Evolutionary conservation across 257 asterid species (phyloP), one percentile per base, ranked within the genome.

Genomic region (Gardenia jasminoides): DNA sequence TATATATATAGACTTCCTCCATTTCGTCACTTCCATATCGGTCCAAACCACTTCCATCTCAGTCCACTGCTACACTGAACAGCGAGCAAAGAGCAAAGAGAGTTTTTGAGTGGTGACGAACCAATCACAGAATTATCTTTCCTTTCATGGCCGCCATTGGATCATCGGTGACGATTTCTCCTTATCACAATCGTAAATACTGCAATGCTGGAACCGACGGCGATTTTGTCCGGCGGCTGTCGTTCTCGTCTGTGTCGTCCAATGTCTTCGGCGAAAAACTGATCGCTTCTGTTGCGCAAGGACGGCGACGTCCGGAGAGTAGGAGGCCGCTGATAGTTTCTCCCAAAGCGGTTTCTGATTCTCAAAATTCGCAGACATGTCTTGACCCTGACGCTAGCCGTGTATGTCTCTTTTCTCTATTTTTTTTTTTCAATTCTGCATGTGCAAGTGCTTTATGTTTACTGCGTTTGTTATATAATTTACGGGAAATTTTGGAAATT

Each of bases 361-460:
- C 98, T 50, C 97, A 89, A 80, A 94, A 86, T 79, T 87, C 98
- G 78, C 98, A 92, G 87, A 94, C 98, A 2, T 94, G 98, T 83
- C 97, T 94, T 15, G 92, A 94, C 80, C 98, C 98, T 41, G 98
- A 94, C 67, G 98, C 98, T 70, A 94, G 97, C 85, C 70, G 92
- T 39, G 98, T 93, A 89, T 75, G 81, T 76, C 58, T 1, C 11
- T 33, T 36, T 20, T 64, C 24, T 11, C 4, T 64, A 6, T 10
- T 28, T 61, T 8, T 24, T 26, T 7, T 61, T 61, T 61, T 7
- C 3, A 9, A 24, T 61, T 61, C 24, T 61, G 30, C 13, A 24
- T 22, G 10, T 8, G 15, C 16, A 61, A 8, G 10, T 24, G 67
- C 15, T 64, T 64, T 28, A 11, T 64, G 4, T 22, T 28, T 10